These are phyloP conservation scores for Cylindrotheca fusiformis DNA, from an alignment of 108 stramenopile species.

Conservation along the genomic window DNA sequence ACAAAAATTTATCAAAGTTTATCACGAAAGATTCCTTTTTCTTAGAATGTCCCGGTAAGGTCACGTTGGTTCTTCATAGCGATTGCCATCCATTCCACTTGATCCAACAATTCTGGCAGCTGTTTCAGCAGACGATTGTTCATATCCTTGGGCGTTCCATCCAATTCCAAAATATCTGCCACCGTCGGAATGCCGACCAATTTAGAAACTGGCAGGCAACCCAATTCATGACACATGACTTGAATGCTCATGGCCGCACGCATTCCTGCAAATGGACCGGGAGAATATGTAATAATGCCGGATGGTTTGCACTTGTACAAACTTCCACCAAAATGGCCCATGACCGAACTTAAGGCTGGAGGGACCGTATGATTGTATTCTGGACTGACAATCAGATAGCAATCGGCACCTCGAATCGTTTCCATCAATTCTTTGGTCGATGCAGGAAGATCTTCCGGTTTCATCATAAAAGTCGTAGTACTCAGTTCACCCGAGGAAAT, in stretches of 20 bases:
- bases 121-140: conserved; percentile 51
- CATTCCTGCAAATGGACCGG: conserved; percentile 52
- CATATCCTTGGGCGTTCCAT: conserved; percentile 57
- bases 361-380: conserved; percentile 68
- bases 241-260: conserved; percentile 56
- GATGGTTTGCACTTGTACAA: conserved; percentile 54
- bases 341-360: conserved; percentile 47
- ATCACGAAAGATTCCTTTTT: too few species aligned
- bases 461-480: conserved; percentile 46
- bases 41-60: conserved; percentile 1
- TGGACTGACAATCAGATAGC: conserved; percentile 56
- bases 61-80: conserved; percentile 53
- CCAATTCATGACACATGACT: conserved; percentile 58
- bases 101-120: conserved; percentile 48
- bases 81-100: conserved; percentile 75
- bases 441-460: conserved; percentile 31
- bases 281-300: conserved; percentile 61
- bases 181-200: conserved; percentile 44
- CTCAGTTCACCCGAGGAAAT: conserved; percentile 42
- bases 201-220: conserved; percentile 65
- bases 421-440: conserved; percentile 34
- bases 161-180: conserved; percentile 36
- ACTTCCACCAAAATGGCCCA: conserved; percentile 64
- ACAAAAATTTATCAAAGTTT: too few species aligned
- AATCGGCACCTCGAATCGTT: conserved; percentile 57